phyloP scores from a whole-genome alignment of 73 alveolate genomes.

The Tetrahymena elliotti region DNA sequence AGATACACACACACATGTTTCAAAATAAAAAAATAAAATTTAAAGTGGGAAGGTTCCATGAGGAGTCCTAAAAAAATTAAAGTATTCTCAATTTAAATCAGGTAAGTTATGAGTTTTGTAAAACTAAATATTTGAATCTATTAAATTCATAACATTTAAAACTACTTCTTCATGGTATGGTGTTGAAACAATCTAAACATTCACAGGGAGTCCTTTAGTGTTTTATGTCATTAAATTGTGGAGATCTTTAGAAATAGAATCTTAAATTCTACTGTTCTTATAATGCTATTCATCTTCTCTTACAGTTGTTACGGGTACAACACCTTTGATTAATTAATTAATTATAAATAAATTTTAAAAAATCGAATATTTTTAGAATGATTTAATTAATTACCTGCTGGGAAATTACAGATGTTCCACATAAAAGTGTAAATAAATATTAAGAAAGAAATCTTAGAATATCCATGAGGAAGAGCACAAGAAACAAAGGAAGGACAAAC shows the following conservation, averaged over 20 bases:
- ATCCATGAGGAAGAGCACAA: conserved; percentile 45
- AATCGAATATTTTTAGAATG: not conserved
- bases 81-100: not conserved
- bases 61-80: not conserved
- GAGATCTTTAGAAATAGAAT: not conserved
- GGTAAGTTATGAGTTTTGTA: not conserved
- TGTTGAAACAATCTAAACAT: not conserved
- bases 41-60: not conserved
- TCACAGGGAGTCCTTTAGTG: not conserved
- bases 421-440: conserved; percentile 27
- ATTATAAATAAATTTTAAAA: not conserved
- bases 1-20: too few relatives aligned
- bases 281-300: not conserved
- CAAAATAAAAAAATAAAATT: too few relatives aligned
- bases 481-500: conserved; percentile 36
- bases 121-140: not conserved
- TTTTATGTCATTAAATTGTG: not conserved
- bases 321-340: not conserved
- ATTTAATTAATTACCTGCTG: not conserved
- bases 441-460: conserved; percentile 2
- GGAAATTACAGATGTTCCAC: conserved; percentile 37
- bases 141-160: not conserved
- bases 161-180: not conserved
- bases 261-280: not conserved
- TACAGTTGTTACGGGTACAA: not conserved